Evolutionary conservation across 805 yeast species (phyloP).

Genomic region (Lachancea sp.): DNA sequence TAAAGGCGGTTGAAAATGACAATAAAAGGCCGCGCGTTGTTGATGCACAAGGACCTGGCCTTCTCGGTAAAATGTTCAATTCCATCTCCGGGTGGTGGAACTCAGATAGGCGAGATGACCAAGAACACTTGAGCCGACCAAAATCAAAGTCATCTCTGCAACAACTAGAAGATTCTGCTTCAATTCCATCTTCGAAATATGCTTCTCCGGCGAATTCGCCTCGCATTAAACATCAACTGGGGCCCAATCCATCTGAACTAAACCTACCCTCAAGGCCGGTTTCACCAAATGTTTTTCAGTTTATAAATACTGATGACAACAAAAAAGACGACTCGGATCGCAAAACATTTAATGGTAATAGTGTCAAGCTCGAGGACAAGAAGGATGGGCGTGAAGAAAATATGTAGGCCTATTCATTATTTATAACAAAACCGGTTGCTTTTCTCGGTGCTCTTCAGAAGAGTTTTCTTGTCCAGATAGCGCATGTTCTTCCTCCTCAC

Average conservation of each 20-base stretch:
- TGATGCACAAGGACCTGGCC: conserved; percentile 25
- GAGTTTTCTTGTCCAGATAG: background rate
- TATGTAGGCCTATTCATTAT: background rate
- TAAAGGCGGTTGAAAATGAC: conserved; percentile 49
- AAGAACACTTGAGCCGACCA: conserved; percentile 1
- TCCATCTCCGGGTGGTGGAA: conserved; percentile 35
- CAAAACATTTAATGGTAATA: conserved; percentile 52
- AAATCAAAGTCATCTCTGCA: background rate
- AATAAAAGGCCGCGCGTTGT: conserved; percentile 23
- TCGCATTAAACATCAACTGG: conserved; percentile 12
- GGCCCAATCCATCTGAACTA: conserved; percentile 18
- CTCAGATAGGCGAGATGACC: conserved; percentile 3
- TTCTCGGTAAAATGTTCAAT: conserved; percentile 30
- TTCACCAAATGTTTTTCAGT: conserved; percentile 29
- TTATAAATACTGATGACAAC: conserved; percentile 23
- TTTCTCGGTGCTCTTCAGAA: background rate
- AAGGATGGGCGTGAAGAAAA: conserved; percentile 35
- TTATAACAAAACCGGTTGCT: conserved; percentile 4
- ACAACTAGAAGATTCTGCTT: conserved; percentile 6
- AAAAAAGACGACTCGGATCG: conserved; percentile 21
- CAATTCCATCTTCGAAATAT: conserved; percentile 17
- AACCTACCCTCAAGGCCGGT: conserved; percentile 30
- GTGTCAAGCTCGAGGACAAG: conserved; percentile 40
- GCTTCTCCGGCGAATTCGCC: conserved; percentile 16
- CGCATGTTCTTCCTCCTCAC: background rate